A percentile compares a stretch with the other conserved stretches of the same genome.
These are phyloP conservation scores for Paecilomyces formosus DNA, from an alignment of 2,329 filamentous ascomycete species.

Conservation along the genomic window DNA sequence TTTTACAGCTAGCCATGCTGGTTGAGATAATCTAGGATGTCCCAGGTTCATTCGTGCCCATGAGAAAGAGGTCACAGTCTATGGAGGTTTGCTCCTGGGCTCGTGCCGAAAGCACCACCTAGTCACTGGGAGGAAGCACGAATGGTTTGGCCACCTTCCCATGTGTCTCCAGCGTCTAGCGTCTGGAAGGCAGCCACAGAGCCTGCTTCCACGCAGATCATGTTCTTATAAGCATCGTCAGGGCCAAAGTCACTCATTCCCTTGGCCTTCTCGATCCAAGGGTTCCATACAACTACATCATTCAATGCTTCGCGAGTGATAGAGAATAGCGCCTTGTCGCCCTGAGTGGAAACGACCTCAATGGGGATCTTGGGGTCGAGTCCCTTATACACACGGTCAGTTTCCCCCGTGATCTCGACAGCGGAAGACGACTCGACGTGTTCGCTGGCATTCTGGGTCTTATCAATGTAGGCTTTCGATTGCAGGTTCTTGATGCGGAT, in stretches of 20 bases:
- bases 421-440: constrained; percentile 58
- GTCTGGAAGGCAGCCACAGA: constrained; percentile 74
- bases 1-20: not conserved
- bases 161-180: constrained; percentile 69
- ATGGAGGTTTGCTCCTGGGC: not conserved
- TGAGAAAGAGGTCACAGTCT: not conserved
- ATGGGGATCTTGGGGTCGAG: constrained; percentile 46
- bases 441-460: constrained; percentile 59
- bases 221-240: constrained; percentile 82
- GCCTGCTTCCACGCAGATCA: constrained; percentile 92
- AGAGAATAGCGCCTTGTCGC: constrained; percentile 56
- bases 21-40: too few relatives aligned
- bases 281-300: constrained; percentile 95
- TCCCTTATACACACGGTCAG: constrained; percentile 76
- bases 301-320: constrained; percentile 76
- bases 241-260: constrained; percentile 81
- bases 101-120: not conserved
- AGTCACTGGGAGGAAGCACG: constrained; percentile 16
- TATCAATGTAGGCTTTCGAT: constrained; percentile 72
- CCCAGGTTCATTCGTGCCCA: not conserved
- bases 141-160: constrained; percentile 56
- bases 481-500: constrained; percentile 69
- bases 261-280: constrained; percentile 78
- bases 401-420: constrained; percentile 67
- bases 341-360: constrained; percentile 37